Evolutionary conservation across 768 basidiomycete species (phyloP).

Genomic region (Leccinum subtestaceum): DNA sequence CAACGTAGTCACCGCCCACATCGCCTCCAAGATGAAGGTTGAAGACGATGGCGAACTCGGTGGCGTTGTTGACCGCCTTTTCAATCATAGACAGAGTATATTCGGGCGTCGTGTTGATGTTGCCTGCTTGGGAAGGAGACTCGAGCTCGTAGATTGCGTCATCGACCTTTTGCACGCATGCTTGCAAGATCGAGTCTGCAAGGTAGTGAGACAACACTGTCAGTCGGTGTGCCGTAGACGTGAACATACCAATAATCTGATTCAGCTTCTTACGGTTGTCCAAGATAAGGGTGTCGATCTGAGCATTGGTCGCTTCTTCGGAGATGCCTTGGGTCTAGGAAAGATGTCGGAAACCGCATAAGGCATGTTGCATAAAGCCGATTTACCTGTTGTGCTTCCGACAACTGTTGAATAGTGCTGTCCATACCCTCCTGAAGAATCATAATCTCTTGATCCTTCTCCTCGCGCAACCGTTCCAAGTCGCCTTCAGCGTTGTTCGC

Average conservation of each 20-base stretch:
- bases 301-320: conserved; percentile 91
- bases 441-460: conserved; percentile 95
- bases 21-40: conserved; percentile 87
- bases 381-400: conserved; percentile 79
- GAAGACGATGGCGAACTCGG: conserved; percentile 93
- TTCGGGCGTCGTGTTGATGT: conserved; percentile 96
- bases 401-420: conserved; percentile 81
- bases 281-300: conserved; percentile 94
- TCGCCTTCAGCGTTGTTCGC: conserved; percentile 73
- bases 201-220: conserved; percentile 14
- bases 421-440: conserved; percentile 97
- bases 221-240: conserved; percentile 11
- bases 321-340: conserved; percentile 74
- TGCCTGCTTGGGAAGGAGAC: conserved; percentile 91
- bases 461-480: conserved; percentile 79
- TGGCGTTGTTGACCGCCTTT: conserved; percentile 91
- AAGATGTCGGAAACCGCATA: conserved; percentile 3
- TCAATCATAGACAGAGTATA: conserved; percentile 99
- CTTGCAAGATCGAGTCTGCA: conserved; percentile 92
- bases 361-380: background rate
- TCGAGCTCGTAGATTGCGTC: conserved; percentile 97
- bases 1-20: conserved; percentile 89
- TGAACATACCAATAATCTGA: conserved; percentile 77
- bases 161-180: conserved; percentile 95
- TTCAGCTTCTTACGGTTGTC: conserved; percentile 98